Base-by-base conservation (phyloP, 768 basidiomycete species). In the Porphyrellus cyaneotinctus region DNA sequence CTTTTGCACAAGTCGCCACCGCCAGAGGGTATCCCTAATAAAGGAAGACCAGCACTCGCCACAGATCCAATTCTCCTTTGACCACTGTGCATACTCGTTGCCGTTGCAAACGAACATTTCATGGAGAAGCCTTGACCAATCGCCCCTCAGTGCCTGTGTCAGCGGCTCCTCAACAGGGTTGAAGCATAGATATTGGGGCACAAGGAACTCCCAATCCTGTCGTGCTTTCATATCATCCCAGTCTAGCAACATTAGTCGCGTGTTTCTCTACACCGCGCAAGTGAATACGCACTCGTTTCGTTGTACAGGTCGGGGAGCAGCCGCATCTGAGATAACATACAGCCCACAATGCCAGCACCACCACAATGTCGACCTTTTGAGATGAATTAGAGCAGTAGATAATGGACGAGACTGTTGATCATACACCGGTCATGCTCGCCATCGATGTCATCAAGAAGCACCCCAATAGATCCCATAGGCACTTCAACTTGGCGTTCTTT, bases 41-140 rank as follows among this genome's bases (percentile, higher is more conserved):
- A 54, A 43, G 9, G 4, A 0, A 3, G 2, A 12, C 52, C 47
- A 49, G 12, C 55, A 56, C 0, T 2, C 1, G 1, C 1, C 0
- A 14, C 52, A 56, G 7, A 7, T 15, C 52, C 47, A 54, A 8
- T 54, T 47, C 7, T 45, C 18, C 17, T 36, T 55, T 6, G 55
- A 44, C 55, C 53, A 55, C n/a, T 28, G 26, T 5, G 28, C 24
- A 15, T 48, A 56, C 9, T 26, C 31, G 9, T 23, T 36, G 6
- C 6, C 3, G 30, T 23, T 44, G 45, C 32, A 55, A 28, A 28
- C 26, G 26, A 28, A 28, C 26, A 28, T 28, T 9, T 28, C 26
- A 28, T 28, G 26, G 4, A n/a, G 11, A 20, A 54, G 30, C 43
- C 26, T 44, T 10, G 55, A 26, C 55, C 52, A 55, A 12, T 49